phyloP scores from a whole-genome alignment of 1,284 basidiomycete species.

The Fomitopsis palustris region DNA sequence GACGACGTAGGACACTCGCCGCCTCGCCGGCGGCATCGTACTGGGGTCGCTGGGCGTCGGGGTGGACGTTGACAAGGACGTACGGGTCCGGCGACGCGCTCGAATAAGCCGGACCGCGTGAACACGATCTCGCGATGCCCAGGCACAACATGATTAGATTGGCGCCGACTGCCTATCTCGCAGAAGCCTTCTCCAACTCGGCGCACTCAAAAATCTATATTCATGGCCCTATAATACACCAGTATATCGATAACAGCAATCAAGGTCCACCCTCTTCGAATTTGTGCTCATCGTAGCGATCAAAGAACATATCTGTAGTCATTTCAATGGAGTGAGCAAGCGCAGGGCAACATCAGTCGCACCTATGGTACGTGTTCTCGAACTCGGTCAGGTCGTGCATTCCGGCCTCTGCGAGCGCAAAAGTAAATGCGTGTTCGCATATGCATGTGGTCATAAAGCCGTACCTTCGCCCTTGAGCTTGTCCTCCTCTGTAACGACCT shows the following conservation, averaged over 20 bases:
- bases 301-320: background rate
- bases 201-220: no score
- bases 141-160: background rate
- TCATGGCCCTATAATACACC: no score
- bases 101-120: background rate
- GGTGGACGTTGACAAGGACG: background rate
- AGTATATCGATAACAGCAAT: no score
- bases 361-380: slow-evolving; percentile 10
- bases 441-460: background rate
- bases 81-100: background rate
- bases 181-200: background rate
- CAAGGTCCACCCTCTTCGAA: no score
- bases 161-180: background rate
- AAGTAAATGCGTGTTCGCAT: background rate
- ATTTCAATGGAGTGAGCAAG: background rate
- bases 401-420: slow-evolving; percentile 14
- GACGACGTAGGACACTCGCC: slow-evolving; percentile 84
- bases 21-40: slow-evolving; percentile 37
- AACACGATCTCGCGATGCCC: background rate
- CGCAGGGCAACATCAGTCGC: background rate
- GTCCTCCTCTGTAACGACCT: slow-evolving; percentile 13
- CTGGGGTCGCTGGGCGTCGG: slow-evolving; percentile 2
- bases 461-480: slow-evolving; percentile 20
- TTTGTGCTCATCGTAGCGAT: no score
- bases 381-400: slow-evolving; percentile 22